phyloP scores from a whole-genome alignment of 805 yeast species.

The Jamesozyma lodderae region DNA sequence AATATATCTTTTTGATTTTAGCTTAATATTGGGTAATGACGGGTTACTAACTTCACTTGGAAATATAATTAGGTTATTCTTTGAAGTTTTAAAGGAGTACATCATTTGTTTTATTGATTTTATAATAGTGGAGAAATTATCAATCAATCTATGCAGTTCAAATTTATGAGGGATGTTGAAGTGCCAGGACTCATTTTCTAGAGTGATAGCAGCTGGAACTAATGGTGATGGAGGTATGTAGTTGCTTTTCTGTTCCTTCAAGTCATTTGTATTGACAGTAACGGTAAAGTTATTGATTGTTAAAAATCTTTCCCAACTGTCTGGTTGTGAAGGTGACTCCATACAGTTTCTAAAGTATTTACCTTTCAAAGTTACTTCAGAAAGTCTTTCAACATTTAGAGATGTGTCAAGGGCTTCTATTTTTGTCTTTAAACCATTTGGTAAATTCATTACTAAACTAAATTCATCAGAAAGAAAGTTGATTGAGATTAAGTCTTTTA shows the following conservation, averaged over 20 bases:
- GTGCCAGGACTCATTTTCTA: constrained; percentile 37
- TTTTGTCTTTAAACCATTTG: constrained; percentile 41
- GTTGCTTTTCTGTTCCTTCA: constrained; percentile 17
- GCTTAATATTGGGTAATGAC: constrained; percentile 48
- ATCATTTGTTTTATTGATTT: constrained; percentile 59
- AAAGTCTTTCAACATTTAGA: constrained; percentile 13
- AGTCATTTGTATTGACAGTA: constrained; percentile 24
- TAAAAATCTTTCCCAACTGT: constrained; percentile 42
- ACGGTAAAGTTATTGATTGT: constrained; percentile 32
- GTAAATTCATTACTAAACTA: constrained; percentile 31
- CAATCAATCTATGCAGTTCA: constrained; percentile 69
- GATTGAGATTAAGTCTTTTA: constrained; percentile 18
- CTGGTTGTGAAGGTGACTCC: constrained; percentile 41
- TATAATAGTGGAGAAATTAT: constrained; percentile 56
- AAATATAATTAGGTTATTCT: constrained; percentile 30
- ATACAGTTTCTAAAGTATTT: constrained; percentile 38
- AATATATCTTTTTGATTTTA: constrained; percentile 48
- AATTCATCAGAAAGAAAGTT: constrained; percentile 16
- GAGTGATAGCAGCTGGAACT: constrained; percentile 34
- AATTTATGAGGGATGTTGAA: constrained; percentile 64
- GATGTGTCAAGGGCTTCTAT: constrained; percentile 34
- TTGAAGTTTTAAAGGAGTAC: constrained; percentile 39
- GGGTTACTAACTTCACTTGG: constrained; percentile 33
- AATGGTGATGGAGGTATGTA: constrained; percentile 10
- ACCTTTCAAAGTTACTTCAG: constrained; percentile 22